phyloP scores from a whole-genome alignment of 495 filamentous ascomycete genomes.

The Pyronema omphalodes region DNA sequence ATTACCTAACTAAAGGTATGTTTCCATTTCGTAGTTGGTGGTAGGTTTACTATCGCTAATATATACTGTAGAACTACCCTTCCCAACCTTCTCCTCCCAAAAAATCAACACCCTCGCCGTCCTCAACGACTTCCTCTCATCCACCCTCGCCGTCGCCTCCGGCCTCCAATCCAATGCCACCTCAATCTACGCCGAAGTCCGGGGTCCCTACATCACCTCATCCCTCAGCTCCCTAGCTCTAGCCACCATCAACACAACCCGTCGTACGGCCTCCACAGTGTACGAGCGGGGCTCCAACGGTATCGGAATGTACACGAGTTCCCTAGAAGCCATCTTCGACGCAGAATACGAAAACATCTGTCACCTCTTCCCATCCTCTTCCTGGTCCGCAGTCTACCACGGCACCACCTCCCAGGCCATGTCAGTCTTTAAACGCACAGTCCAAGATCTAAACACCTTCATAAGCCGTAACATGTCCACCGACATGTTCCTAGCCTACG shows the following conservation, averaged over 20 bases:
- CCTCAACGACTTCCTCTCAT: conserved; percentile 39
- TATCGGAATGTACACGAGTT: conserved; percentile 73
- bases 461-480: conserved; percentile 72
- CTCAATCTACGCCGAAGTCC: conserved; percentile 65
- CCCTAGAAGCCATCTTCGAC: conserved; percentile 66
- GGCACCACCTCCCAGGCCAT: conserved; percentile 59
- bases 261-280: conserved; percentile 45
- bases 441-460: conserved; percentile 76
- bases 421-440: conserved; percentile 62
- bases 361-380: conserved; percentile 62
- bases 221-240: conserved; percentile 68
- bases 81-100: conserved; percentile 42
- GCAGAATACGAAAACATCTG: conserved; percentile 80
- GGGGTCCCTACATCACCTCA: conserved; percentile 65
- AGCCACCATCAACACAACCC: conserved; percentile 61
- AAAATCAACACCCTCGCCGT: conserved; percentile 38
- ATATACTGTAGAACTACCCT: conserved; percentile 38
- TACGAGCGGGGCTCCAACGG: conserved; percentile 87
- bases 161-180: conserved; percentile 37
- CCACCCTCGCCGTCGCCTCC: conserved; percentile 32
- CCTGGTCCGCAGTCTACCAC: conserved; percentile 60
- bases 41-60: neutral
- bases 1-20: conserved; percentile 73
- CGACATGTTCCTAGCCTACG: conserved; percentile 90
- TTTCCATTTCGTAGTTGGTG: neutral